Conservation (phyloP, 1,284 basidiomycete species). For the Calocybe gambosa region DNA sequence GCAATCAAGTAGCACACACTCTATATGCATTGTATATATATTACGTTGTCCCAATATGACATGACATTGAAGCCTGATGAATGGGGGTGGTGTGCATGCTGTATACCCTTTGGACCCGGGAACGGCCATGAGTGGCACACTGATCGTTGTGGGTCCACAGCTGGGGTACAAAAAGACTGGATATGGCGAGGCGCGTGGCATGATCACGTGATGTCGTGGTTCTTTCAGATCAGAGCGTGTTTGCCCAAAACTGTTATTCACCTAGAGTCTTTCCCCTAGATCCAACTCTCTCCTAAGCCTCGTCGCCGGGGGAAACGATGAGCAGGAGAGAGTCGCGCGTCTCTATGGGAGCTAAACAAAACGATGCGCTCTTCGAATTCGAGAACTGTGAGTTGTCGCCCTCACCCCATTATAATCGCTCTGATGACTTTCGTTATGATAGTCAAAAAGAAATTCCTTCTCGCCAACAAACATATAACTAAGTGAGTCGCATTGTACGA, state of each 20-base stretch:
- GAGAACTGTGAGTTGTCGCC: conserved; percentile 61
- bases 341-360: conserved; percentile 61
- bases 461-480: conserved; percentile 84
- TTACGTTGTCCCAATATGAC: conserved; percentile 2
- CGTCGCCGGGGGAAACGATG: conserved; percentile 47
- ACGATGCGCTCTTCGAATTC: conserved; percentile 74
- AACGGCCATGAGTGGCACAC: background rate
- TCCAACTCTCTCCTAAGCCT: conserved; percentile 15
- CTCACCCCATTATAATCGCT: conserved; percentile 6
- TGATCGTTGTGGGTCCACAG: conserved; percentile 10
- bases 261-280: background rate
- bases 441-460: conserved; percentile 88
- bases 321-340: conserved; percentile 76
- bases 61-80: conserved; percentile 5
- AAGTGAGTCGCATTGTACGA: conserved; percentile 44
- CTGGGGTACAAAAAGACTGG: conserved; percentile 8
- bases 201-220: conserved; percentile 15
- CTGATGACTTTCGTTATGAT: conserved; percentile 26
- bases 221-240: conserved; percentile 16
- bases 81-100: conserved; percentile 6
- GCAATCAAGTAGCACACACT: background rate
- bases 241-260: conserved; percentile 11
- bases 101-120: background rate
- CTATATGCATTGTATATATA: background rate
- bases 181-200: conserved; percentile 9